Evolutionary conservation across 345 rosid species (phyloP).

Genomic region (Boechera retrofracta): DNA sequence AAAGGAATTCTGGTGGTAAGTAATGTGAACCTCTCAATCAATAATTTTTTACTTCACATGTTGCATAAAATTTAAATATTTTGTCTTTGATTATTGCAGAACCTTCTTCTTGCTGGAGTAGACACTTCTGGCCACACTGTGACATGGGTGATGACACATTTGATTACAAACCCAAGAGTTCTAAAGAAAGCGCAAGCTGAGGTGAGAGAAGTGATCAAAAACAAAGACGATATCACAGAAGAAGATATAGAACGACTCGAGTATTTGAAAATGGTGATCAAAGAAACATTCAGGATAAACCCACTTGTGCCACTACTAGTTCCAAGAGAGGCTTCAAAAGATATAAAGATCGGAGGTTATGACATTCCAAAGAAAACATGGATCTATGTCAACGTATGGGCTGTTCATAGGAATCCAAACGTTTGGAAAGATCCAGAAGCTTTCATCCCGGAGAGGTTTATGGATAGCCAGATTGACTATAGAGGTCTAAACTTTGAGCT

Average conservation of each 20-base stretch:
- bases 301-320: conserved; percentile 35
- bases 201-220: conserved; percentile 35
- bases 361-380: conserved; percentile 40
- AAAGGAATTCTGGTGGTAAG: conserved; percentile 56
- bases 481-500: conserved; percentile 58
- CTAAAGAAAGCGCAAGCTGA: conserved; percentile 36
- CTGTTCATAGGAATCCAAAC: conserved; percentile 34
- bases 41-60: background rate
- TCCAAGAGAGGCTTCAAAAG: conserved; percentile 37
- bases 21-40: background rate
- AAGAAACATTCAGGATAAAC: conserved; percentile 35
- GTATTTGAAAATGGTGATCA: conserved; percentile 40
- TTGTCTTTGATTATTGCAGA: conserved; percentile 22
- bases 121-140: conserved; percentile 35
- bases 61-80: background rate
- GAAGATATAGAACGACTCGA: conserved; percentile 37
- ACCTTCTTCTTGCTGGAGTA: conserved; percentile 35
- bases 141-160: conserved; percentile 42
- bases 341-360: conserved; percentile 30
- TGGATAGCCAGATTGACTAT: conserved; percentile 48
- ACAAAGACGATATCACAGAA: conserved; percentile 36
- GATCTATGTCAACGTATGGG: conserved; percentile 38
- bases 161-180: conserved; percentile 41
- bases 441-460: conserved; percentile 41
- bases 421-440: conserved; percentile 40